Evolutionary conservation across 805 yeast species (phyloP).

Genomic region (Scheffersomyces lignosus): DNA sequence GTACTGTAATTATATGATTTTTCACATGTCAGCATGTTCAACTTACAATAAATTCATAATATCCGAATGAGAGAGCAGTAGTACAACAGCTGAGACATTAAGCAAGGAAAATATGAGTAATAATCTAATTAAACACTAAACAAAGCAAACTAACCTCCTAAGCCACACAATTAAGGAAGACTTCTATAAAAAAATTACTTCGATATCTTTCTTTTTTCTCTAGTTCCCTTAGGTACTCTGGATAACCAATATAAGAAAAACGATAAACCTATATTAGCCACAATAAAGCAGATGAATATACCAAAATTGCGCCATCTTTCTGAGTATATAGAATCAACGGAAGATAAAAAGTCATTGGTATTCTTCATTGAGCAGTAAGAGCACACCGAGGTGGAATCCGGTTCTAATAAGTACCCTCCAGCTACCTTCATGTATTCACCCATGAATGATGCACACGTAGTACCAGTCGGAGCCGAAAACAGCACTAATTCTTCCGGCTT

Average conservation of each 20-base stretch:
- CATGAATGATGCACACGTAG: slow-evolving; percentile 21
- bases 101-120: too few species aligned
- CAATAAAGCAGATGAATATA: slow-evolving; percentile 23
- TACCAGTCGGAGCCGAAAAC: slow-evolving; percentile 20
- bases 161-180: too few species aligned
- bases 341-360: slow-evolving; percentile 59
- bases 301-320: slow-evolving; percentile 30
- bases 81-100: too few species aligned
- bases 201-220: slow-evolving; percentile 22
- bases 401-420: slow-evolving; percentile 54
- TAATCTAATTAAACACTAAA: too few species aligned
- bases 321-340: slow-evolving; percentile 39
- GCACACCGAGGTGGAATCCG: slow-evolving; percentile 51
- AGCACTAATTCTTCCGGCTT: slow-evolving; percentile 18
- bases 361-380: slow-evolving; percentile 53
- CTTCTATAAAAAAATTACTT: too few species aligned
- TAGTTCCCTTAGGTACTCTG: slow-evolving; percentile 37
- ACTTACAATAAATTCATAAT: too few species aligned
- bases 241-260: slow-evolving; percentile 37
- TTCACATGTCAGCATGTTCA: too few species aligned
- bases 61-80: too few species aligned
- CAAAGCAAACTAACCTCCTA: too few species aligned
- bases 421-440: slow-evolving; percentile 28
- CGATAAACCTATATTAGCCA: slow-evolving; percentile 22
- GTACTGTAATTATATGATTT: too few species aligned